These are phyloP conservation scores for Adansonia rubrostipa DNA, from an alignment of 441 rosid species.

Conservation along the genomic window DNA sequence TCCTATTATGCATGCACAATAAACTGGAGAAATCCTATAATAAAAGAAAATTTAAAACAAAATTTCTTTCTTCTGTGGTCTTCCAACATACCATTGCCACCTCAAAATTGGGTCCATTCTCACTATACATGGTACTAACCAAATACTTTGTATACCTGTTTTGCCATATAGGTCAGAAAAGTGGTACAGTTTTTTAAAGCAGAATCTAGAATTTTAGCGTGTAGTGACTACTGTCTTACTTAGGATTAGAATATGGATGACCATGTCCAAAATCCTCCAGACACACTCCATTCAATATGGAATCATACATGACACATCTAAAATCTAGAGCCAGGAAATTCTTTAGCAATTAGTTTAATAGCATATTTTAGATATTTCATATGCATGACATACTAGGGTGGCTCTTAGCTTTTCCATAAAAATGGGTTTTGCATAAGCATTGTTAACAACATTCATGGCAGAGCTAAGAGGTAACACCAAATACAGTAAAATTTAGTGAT, in stretches of 20 bases:
- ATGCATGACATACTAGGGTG: constrained; percentile 50
- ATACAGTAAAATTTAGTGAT: constrained; percentile 26
- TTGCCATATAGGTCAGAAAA: constrained; percentile 28
- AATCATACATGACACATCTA: constrained; percentile 57
- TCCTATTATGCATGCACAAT: background rate
- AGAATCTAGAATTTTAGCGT: constrained; percentile 12
- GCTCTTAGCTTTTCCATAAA: constrained; percentile 88
- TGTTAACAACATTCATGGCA: constrained; percentile 92
- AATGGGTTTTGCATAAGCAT: constrained; percentile 91
- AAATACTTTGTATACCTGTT: constrained; percentile 90
- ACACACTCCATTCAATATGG: constrained; percentile 85
- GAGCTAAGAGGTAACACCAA: constrained; percentile 52
- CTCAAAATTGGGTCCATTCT: constrained; percentile 87
- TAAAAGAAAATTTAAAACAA: background rate
- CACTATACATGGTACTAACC: constrained; percentile 78
- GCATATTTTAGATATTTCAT: constrained; percentile 27
- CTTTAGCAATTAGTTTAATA: background rate
- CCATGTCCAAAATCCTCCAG: constrained; percentile 95
- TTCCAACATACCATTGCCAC: constrained; percentile 71
- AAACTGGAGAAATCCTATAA: background rate
- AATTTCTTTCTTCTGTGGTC: background rate
- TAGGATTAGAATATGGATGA: constrained; percentile 96
- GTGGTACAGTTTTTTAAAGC: constrained; percentile 25
- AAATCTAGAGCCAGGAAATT: constrained; percentile 34
- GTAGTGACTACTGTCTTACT: constrained; percentile 51